Evolutionary conservation across 2,329 filamentous ascomycete species (phyloP), one percentile per base, ranked within the genome.

Genomic region (Nemania sp.): DNA sequence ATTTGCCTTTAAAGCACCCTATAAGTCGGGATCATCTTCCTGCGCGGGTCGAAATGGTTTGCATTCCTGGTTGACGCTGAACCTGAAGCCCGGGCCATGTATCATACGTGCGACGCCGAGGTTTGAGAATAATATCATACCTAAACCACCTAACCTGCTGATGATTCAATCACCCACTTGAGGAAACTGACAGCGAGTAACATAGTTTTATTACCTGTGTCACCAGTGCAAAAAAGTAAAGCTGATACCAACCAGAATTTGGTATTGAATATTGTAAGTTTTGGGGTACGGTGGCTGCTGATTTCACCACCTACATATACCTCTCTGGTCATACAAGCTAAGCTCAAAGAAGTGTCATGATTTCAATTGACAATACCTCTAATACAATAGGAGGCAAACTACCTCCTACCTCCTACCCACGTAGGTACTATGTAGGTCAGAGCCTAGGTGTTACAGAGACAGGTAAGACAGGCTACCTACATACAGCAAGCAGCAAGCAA

Each of bases 81-180:
- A 59, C 54, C 38, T 38, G 62, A 38, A 59, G 47, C 47, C 22
- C 45, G 35, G 55, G 32, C 55, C 26, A 56, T 66, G 63, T 35
- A 60, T 57, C 57, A 66, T 35, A 51, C 29, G 57, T 62, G 57
- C 57, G 43, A 56, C 57, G 57, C 43, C 24, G 22, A 57, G 22
- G 64, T 66, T 66, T 66, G 64, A 66, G 64, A 61, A 60, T 45
- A 27, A 32, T 66, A 57, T 52, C 43, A 38, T 59, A 53, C 54
- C 24, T 53, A 22, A n/a, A n/a, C n/a, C 51, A 5, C 4, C 13
- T 45, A n/a, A n/a, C 41, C 38, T 41, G 6, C 15, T 18, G 5
- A 15, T 45, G 18, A 45, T 20, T 45, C 15, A 45, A 45, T 7
- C 5, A 20, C 15, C 5, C n/a, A n/a, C n/a, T 45, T n/a, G 15